Percentiles rank a stretch among this genome's conserved stretches.
phyloP scores from a whole-genome alignment of 139 green algal species.

The Tetradesmus lagerheimii region DNA sequence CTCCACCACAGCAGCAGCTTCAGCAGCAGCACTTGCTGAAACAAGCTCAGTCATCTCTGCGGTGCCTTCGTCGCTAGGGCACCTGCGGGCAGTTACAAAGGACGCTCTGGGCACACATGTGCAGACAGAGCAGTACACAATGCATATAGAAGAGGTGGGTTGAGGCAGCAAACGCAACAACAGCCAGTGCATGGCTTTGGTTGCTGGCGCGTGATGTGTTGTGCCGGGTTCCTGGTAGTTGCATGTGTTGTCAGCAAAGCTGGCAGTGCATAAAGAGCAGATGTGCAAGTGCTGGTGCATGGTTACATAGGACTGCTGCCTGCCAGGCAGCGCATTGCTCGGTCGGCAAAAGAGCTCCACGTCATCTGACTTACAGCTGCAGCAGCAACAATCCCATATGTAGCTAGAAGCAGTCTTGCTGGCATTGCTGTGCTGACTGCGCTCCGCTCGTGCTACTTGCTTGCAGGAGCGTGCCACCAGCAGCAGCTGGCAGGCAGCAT shows the following conservation, averaged over 20 bases:
- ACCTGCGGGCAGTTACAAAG: not conserved
- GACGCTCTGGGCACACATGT: slow-evolving; percentile 21
- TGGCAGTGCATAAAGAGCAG: too few relatives aligned
- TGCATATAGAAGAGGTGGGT: slow-evolving; percentile 36
- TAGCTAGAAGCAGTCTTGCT: too few relatives aligned
- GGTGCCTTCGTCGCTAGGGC: not conserved
- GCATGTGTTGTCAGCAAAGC: too few relatives aligned
- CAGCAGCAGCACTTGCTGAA: not conserved
- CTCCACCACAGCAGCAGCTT: not conserved
- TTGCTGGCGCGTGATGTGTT: not conserved
- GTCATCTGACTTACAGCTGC: too few relatives aligned
- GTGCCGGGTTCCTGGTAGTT: not conserved
- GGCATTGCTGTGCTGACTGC: too few relatives aligned
- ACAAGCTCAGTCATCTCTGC: slow-evolving; percentile 17
- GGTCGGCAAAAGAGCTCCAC: too few relatives aligned
- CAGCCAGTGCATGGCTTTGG: not conserved
- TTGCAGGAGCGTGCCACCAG: slow-evolving; percentile 33
- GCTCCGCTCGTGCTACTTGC: not conserved
- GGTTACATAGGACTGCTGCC: too few relatives aligned
- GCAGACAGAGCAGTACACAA: slow-evolving; percentile 10
- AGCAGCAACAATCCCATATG: too few relatives aligned
- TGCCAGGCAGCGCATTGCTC: too few relatives aligned
- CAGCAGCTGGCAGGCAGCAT: slow-evolving; percentile 45
- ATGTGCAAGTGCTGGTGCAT: too few relatives aligned
- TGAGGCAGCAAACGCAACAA: not conserved